Evolutionary conservation across 2,329 filamentous ascomycete species (phyloP).

Genomic region (Fusarium setosum): DNA sequence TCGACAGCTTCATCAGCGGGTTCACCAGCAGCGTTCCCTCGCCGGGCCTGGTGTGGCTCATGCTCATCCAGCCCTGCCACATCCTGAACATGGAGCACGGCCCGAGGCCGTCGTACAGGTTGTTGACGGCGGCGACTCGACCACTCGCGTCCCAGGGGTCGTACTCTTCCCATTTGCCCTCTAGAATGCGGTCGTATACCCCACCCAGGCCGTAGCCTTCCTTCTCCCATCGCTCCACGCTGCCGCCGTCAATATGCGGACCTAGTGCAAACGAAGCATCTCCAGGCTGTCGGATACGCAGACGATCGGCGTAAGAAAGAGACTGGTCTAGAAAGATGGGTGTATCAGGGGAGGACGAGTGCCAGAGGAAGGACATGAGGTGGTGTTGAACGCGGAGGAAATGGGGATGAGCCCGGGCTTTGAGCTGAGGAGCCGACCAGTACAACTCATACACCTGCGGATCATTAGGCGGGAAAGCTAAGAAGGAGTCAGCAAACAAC

Average conservation of each 20-base stretch:
- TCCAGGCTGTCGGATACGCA: conserved; percentile 78
- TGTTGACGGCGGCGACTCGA: conserved; percentile 74
- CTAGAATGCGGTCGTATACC: conserved; percentile 80
- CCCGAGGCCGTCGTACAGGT: conserved; percentile 84
- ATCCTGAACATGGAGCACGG: conserved; percentile 87
- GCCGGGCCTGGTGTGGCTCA: conserved; percentile 77
- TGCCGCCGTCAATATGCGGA: conserved; percentile 79
- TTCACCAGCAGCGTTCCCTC: conserved; percentile 88
- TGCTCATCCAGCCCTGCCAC: conserved; percentile 90
- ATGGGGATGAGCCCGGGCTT: conserved; percentile 74
- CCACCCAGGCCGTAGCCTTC: conserved; percentile 73
- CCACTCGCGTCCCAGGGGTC: conserved; percentile 84
- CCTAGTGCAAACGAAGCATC: conserved; percentile 78
- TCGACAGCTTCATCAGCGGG: conserved; percentile 79
- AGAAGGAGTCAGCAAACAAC: neutral
- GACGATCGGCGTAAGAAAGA: conserved; percentile 75
- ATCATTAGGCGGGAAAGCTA: conserved; percentile 73
- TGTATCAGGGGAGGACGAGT: conserved; percentile 58
- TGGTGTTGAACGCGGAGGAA: conserved; percentile 70
- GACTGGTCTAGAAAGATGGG: conserved; percentile 65
- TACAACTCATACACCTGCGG: conserved; percentile 82
- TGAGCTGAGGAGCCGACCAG: conserved; percentile 76
- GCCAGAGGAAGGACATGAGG: conserved; percentile 72
- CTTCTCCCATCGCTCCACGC: conserved; percentile 79
- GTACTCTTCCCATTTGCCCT: conserved; percentile 82